Evolutionary conservation across 1,139 yeast genomes (phyloP).

Genomic region (Zhuliangozyma parablackwelliae): DNA sequence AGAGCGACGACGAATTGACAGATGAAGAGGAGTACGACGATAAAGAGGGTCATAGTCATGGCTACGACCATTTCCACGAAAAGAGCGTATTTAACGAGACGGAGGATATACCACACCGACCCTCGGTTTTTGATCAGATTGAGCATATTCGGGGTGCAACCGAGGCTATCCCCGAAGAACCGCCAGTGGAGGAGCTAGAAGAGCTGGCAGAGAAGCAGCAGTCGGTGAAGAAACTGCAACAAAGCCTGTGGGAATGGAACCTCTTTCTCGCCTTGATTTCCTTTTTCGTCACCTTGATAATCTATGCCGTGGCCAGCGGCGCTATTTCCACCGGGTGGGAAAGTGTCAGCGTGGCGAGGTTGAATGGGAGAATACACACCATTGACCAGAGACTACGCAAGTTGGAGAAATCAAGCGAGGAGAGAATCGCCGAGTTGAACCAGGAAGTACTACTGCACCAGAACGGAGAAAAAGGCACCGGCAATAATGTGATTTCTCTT

Average conservation of each 20-base stretch:
- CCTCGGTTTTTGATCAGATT: no score
- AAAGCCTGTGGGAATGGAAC: no score
- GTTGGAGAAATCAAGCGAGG: background rate
- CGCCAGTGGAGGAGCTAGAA: background rate
- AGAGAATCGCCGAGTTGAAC: constrained; percentile 1
- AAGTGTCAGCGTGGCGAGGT: background rate
- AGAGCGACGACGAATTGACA: constrained; percentile 1
- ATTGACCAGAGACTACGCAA: constrained; percentile 3
- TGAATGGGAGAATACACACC: constrained; percentile 4
- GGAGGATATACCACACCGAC: no score
- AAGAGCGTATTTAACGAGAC: constrained; percentile 3
- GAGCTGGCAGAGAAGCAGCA: background rate
- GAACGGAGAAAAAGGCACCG: background rate
- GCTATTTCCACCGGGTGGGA: no score
- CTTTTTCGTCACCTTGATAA: no score
- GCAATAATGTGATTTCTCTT: constrained; percentile 13
- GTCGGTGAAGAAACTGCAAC: background rate
- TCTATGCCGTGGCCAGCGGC: no score
- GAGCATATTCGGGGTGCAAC: no score
- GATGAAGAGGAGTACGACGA: background rate
- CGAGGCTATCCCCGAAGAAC: no score
- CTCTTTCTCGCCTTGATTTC: no score
- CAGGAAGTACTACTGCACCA: no score
- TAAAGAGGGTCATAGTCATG: no score
- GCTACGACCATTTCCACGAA: constrained; percentile 3